Conservation (phyloP, 257 asterid genomes). For the Echium plantagineum region DNA sequence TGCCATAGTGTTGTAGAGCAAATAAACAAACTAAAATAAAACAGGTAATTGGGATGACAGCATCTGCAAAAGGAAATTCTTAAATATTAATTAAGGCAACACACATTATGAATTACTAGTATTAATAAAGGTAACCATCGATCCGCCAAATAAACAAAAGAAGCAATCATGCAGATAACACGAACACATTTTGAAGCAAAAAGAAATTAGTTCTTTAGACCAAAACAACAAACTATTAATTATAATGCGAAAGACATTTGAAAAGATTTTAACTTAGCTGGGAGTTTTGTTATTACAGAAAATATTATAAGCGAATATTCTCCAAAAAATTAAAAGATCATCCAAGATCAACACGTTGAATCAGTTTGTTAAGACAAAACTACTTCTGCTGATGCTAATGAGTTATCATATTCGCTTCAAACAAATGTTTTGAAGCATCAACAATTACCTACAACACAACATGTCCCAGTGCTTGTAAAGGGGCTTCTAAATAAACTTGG, state of each 20-base stretch:
- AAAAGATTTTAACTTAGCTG: background rate
- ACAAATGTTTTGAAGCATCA: background rate
- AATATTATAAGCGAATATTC: no score
- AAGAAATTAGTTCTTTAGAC: no score
- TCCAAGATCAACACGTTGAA: background rate
- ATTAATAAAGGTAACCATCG: slow-evolving; percentile 3
- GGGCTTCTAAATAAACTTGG: no score
- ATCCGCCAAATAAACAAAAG: no score
- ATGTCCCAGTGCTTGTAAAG: no score
- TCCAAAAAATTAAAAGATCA: background rate
- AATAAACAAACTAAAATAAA: slow-evolving; percentile 87
- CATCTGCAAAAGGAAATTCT: slow-evolving; percentile 52
- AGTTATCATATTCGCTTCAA: background rate
- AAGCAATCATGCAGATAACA: no score
- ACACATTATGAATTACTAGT: no score
- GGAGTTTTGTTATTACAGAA: no score
- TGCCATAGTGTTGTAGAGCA: slow-evolving; percentile 92
- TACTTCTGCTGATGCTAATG: background rate
- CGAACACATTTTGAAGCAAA: background rate
- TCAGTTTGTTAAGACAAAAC: no score
- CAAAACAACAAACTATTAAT: no score
- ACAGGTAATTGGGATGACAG: slow-evolving; percentile 87
- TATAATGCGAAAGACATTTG: no score
- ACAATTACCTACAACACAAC: background rate
- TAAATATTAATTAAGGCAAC: slow-evolving; percentile 1